Evolutionary conservation across 1,139 yeast genomes (phyloP).

Genomic region (Tardiomyces depauwii): DNA sequence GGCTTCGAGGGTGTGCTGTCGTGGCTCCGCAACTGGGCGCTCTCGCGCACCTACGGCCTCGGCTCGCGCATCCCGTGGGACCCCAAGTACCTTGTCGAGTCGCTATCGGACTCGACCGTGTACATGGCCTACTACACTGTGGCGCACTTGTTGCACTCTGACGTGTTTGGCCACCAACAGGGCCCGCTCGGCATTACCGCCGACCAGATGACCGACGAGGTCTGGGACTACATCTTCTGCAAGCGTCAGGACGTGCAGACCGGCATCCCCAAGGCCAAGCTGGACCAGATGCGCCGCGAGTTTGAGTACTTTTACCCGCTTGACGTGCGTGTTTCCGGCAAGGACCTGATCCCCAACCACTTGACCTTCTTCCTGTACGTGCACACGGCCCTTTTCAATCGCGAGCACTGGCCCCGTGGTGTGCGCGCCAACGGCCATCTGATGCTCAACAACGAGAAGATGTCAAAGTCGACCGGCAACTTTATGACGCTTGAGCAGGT

Average conservation of each 20-base stretch:
- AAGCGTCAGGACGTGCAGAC: slow-evolving; percentile 49
- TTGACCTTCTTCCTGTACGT: slow-evolving; percentile 89
- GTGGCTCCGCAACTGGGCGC: slow-evolving; percentile 99
- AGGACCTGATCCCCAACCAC: slow-evolving; percentile 95
- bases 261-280: slow-evolving; percentile 50
- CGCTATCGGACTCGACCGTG: slow-evolving; percentile 89
- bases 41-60: slow-evolving; percentile 91
- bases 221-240: slow-evolving; percentile 82
- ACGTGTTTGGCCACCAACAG: slow-evolving; percentile 64
- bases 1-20: slow-evolving; percentile 91
- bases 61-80: slow-evolving; percentile 99
- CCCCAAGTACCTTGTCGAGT: slow-evolving; percentile 83
- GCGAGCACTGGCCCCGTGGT: slow-evolving; percentile 87
- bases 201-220: slow-evolving; percentile 85
- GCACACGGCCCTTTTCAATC: slow-evolving; percentile 89
- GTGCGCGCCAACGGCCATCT: slow-evolving; percentile 94
- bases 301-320: slow-evolving; percentile 93
- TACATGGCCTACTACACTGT: slow-evolving; percentile 96
- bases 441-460: slow-evolving; percentile 89
- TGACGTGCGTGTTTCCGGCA: slow-evolving; percentile 86
- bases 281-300: slow-evolving; percentile 75
- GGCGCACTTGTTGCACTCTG: slow-evolving; percentile 74
- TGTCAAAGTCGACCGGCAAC: slow-evolving; percentile 97
- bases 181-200: slow-evolving; percentile 71
- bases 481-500: slow-evolving; percentile 84